Conservation (phyloP, 2,329 filamentous ascomycete genomes). For the Trichothecium roseum region DNA sequence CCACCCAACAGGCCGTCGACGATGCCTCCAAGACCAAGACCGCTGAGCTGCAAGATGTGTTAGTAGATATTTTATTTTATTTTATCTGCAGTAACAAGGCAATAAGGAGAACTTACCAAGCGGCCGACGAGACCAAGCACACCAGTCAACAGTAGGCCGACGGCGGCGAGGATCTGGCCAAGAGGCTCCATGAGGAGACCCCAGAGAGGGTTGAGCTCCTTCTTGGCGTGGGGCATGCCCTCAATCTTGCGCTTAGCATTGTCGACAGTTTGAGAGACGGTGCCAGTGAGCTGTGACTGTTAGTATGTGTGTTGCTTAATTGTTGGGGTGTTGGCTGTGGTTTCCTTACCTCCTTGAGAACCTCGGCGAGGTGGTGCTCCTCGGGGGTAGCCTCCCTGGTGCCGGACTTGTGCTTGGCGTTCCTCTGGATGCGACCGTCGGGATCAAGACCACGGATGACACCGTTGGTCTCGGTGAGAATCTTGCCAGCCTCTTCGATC, state of each 20-base stretch:
- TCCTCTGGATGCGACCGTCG: conserved; percentile 73
- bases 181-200: conserved; percentile 71
- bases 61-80: conserved; percentile 8
- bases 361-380: conserved; percentile 74
- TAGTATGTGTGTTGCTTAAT: conserved; percentile 6
- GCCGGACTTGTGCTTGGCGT: conserved; percentile 72
- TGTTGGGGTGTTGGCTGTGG: background rate
- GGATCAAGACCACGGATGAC: conserved; percentile 81
- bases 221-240: conserved; percentile 90
- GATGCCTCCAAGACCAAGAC: conserved; percentile 71
- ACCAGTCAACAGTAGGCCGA: conserved; percentile 71
- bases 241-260: conserved; percentile 80
- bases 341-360: conserved; percentile 58
- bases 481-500: conserved; percentile 74
- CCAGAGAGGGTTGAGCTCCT: conserved; percentile 89
- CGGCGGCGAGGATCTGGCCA: conserved; percentile 85
- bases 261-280: conserved; percentile 75
- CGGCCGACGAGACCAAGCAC: conserved; percentile 78
- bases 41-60: conserved; percentile 42
- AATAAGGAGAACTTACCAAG: conserved; percentile 43
- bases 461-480: conserved; percentile 79
- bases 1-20: conserved; percentile 71
- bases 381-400: conserved; percentile 58
- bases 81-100: no score
- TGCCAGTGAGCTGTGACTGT: conserved; percentile 52